phyloP scores from a whole-genome alignment of 2,329 filamentous ascomycete species.

The Ascochyta fabae region DNA sequence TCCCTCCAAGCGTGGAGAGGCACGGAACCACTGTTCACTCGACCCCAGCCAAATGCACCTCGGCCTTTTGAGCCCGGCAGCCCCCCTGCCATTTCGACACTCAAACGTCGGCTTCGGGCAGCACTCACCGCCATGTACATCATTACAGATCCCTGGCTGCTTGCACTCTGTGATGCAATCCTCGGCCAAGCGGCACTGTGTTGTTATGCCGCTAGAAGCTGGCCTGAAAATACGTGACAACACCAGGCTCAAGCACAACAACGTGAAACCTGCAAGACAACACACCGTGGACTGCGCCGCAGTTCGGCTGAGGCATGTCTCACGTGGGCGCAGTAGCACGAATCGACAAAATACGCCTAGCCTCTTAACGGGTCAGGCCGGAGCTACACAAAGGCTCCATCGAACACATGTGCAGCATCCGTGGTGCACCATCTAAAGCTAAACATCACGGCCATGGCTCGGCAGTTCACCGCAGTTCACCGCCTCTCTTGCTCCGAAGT shows the following conservation, averaged over 20 bases:
- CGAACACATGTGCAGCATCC: constrained; percentile 28
- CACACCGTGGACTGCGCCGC: constrained; percentile 35
- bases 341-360: constrained; percentile 21
- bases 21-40: constrained; percentile 46
- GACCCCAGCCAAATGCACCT: constrained; percentile 42
- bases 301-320: constrained; percentile 27
- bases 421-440: constrained; percentile 30
- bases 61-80: constrained; percentile 40
- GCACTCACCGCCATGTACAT: constrained; percentile 48
- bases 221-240: constrained; percentile 22
- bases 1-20: constrained; percentile 37
- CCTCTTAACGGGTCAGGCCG: constrained; percentile 39
- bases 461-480: constrained; percentile 47
- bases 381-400: constrained; percentile 35
- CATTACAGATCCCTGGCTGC: constrained; percentile 29
- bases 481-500: constrained; percentile 32
- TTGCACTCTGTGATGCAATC: constrained; percentile 33
- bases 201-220: constrained; percentile 6
- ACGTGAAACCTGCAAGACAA: constrained; percentile 44
- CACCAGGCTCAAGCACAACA: constrained; percentile 22
- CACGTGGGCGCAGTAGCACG: constrained; percentile 37
- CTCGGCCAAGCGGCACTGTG: constrained; percentile 22
- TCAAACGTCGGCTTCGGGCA: constrained; percentile 39
- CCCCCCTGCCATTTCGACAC: constrained; percentile 35
- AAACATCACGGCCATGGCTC: constrained; percentile 37